Base-by-base conservation (phyloP, 2,329 filamentous ascomycete species). In the Diaporthe sp. region DNA sequence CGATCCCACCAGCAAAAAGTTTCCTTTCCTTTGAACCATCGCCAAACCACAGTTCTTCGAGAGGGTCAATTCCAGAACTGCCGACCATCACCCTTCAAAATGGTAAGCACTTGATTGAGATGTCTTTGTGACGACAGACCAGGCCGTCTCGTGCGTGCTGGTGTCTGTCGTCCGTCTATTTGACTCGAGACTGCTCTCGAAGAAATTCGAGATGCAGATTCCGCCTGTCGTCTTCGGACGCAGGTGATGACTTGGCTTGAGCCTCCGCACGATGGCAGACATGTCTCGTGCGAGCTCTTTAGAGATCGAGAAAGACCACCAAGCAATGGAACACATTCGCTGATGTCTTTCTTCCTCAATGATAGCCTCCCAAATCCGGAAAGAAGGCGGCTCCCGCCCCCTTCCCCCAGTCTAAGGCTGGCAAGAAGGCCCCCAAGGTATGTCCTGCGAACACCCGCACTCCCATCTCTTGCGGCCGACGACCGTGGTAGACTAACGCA, bases 291-390 rank as follows among this genome's bases (percentile, higher is more conserved):
- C 80, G 86, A 87, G 90, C 94, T 97, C 95, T 93, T 89, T 97
- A 97, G 95, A 98, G 95, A 94, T 94, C 88, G 94, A 92, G 93
- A 92, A 94, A 95, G 93, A 94, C 90, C 85, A 87, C 72, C 90
- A 89, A 88, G 88, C 88, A 88, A 92, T 92, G 90, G 90, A 93
- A 93, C 91, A 93, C 91, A 92, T 90, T 91, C 88, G 94, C 95
- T 98, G 94, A 98, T 95, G 89, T 95, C 93, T 95, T 98, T 94
- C 97, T 96, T 97, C 95, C 96, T 98, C 96, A 97, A 98, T 98
- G 96, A 98, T 91, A 98, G 97, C 95, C 97, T 94, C 94, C 96
- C 87, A 99, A 98, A 91, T 86, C 90, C 85, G 95, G 95, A 91
- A 98, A 98, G 94, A 98, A 98, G 92, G 93, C 95, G 89, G 97